Base-by-base conservation (phyloP, 1,284 basidiomycete species). In the Trichosporon faecale region DNA sequence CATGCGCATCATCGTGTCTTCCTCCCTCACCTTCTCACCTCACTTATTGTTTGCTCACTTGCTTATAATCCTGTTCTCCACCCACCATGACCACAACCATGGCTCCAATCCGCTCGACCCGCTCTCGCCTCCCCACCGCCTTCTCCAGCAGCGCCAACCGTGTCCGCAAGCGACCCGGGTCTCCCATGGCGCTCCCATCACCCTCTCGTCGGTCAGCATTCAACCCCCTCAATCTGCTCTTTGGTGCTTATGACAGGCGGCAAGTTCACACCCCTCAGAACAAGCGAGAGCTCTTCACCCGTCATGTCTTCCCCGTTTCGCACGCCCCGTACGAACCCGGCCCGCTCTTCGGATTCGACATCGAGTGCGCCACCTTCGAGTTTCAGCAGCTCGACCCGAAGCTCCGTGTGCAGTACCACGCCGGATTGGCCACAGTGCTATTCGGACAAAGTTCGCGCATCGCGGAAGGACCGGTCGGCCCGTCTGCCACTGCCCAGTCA, bases 271-370 rank as follows among this genome's bases (percentile, higher is more conserved):
- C 8, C n/a, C 67, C 67, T 0, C 3, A 21, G 18, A 57, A 31
- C 21, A 68, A 68, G 61, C 68, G 65, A 21, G 69, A 70, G 52
- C 40, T 37, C 27, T 44, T 70, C 16, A 67, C 69, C 35, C 69
- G 69, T 16, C 44, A 70, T 16, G 37, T 64, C 35, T 70, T 67
- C 37, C 69, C 69, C 1, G 29, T 61, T 7, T 18, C 37, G 18
- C 61, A 29, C 16, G 25, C 4, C 5, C 35, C 57, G 8, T 7
- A 35, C 0, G 29, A 31, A 1, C 23, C 68, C 7, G 2, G n/a
- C 2, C 63, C 37, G 16, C 64, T 69, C 16, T 8, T 14, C 2
- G 69, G 69, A 6, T 16, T 29, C 21, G 69, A 70, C 29, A n/a
- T 70, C 35, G 29, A 31, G 29, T 63, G 31, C 27, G 69, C 69